Base-by-base conservation (phyloP, 805 yeast genomes). In the Maudiozyma saulgeensis region DNA sequence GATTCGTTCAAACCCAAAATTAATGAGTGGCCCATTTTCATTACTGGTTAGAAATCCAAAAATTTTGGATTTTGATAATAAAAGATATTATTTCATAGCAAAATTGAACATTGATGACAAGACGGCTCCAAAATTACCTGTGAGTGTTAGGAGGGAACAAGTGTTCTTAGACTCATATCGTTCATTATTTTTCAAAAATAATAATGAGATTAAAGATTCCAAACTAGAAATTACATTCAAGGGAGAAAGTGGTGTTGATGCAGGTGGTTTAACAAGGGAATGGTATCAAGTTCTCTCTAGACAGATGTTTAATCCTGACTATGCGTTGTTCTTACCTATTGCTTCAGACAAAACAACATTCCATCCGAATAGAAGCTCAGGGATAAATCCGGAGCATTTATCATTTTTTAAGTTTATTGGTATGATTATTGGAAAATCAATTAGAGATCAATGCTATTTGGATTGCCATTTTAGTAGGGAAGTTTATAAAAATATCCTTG, bases 401-500 rank as follows among this genome's bases (percentile, higher is more conserved):
- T 84, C 95, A 8, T 90, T 88, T 66, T 93, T 91, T 78, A 87
- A 87, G 63, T 93, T 93, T 66, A 85, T 90, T 64, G 99, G 99
- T 21, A 76, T 95, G 60, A 76, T 93, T 28, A 87, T 93, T 58
- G 99, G 96, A 47, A 90, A 93, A 61, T 98, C 99, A 1, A 84
- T 93, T 12, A 83, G 76, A 62, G 99, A 93, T 61, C 81, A 81
- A 32, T 81, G 89, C 53, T 83, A 82, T 67, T 71, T 93, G 53
- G 98, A 93, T 64, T 89, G 96, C 58, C 96, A 93, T 65, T 93
- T 93, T 69, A 86, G 95, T 53, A 75, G 98, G 52, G 96, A 96
- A 6, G 96, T 93, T 28, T 93, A 93, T 72, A 93, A 93, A 69
- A 76, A 83, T 54, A 79, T 93, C 45, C 71, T 93, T 44, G 87